Conservation (phyloP, 192 early-diverging fungal species). For the Obelidium mucronatum region DNA sequence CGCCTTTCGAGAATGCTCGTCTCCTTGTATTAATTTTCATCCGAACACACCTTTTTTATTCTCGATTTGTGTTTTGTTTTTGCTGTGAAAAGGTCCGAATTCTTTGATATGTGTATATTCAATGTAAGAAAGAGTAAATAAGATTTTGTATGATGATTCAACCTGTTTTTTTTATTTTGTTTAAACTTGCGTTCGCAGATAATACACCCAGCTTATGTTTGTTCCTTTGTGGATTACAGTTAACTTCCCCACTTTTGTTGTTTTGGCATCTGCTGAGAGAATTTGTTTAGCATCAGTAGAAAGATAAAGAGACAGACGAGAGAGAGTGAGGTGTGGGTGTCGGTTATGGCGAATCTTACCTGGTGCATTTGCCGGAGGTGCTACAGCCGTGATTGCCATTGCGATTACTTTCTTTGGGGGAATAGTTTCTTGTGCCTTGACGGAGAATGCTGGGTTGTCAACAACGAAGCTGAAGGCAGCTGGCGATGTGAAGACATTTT, state of each 20-base stretch:
- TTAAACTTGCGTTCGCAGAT: constrained; percentile 32
- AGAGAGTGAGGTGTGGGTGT: background rate
- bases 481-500: constrained; percentile 60
- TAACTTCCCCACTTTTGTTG: constrained; percentile 56
- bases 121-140: background rate
- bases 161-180: background rate
- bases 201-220: constrained; percentile 59
- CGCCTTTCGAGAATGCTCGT: background rate
- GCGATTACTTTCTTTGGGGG: constrained; percentile 60
- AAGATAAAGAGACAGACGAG: constrained; percentile 5
- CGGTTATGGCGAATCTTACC: background rate
- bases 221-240: constrained; percentile 49
- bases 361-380: constrained; percentile 17
- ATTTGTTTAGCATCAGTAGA: background rate
- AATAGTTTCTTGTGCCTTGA: constrained; percentile 61
- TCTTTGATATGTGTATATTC: too few relatives aligned
- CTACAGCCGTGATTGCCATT: constrained; percentile 55
- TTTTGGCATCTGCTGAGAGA: constrained; percentile 27
- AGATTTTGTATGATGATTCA: background rate
- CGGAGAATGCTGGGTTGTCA: constrained; percentile 65
- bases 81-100: too few relatives aligned
- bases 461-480: constrained; percentile 61
- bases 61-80: too few relatives aligned
- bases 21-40: too few relatives aligned
- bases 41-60: too few relatives aligned